Evolutionary conservation across 169 alveolate species (phyloP), one percentile per base, ranked within the genome.

Genomic region (Cryptosporidium andersoni): DNA sequence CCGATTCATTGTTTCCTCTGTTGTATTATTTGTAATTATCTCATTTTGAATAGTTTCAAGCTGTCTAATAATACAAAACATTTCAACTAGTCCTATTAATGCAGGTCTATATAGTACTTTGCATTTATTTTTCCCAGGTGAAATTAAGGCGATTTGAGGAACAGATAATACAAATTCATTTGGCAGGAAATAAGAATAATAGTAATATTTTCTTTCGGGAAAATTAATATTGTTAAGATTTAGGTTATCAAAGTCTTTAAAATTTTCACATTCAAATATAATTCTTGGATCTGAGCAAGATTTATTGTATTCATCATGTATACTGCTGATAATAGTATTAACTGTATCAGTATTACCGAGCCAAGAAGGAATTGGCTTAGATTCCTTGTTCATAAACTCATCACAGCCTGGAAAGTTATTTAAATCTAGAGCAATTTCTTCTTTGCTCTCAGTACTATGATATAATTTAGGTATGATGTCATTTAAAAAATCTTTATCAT

Each of bases 311-410:
- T 45, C 45, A 40, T 56, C 34, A 40, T 40, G 8, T 40, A 74
- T 74, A 3, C 62, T 45, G 34, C n/a, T 25, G 3, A 74, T 36
- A 16, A 74, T 74, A 3, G 85, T 74, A 42, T 74, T 74, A 34
- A 74, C 36, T 9, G 45, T 58, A 43, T 74, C 85, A 37, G 56
- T 74, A 43, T 74, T 74, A 42, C 60, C 60, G 7, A 74, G 37
- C 85, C 85, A 74, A n/a, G 40, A 6, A n/a, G 85, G 85, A 25
- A 74, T 74, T 16, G 85, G 11, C 8, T 74, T 74, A 2, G 67
- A 11, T 16, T 74, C 85, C 40, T 60, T 74, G n/a, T 43, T 60
- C 66, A 74, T 40, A 9, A 47, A 39, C 40, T 56, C 4, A 14
- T 55, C 63, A 60, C 11, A 5, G 25, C 25, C 25, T 25, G 25